Evolutionary conservation across 192 early-diverging fungal genomes (phyloP), one percentile per base, ranked within the genome.

Genomic region (Pilaira anomala): DNA sequence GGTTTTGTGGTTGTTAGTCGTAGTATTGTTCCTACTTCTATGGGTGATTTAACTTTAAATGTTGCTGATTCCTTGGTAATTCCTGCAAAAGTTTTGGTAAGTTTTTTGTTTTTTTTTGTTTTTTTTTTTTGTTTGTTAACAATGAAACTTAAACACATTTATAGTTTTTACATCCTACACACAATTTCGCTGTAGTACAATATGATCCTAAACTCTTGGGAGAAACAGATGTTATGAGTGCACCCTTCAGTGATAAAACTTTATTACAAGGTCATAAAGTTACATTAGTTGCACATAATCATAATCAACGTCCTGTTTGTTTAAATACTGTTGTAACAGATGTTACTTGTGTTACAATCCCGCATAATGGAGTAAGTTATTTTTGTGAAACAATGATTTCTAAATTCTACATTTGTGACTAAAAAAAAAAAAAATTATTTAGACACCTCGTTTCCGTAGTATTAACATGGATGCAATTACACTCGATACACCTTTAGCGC

Each of bases 41-140:
- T 93, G 76, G 89, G 92, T 52, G 90, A 93, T 55, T 64, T 94
- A 24, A 74, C 76, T 12, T 71, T 97, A n/a, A 91, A 88, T 1
- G 83, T 97, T 77, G 91, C 88, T 12, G 89, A 93, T 61, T 87
- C 88, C 7, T 83, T 92, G 19, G 84, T 89, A 30, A 85, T 97
- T 46, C 93, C 93, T 19, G 95, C 83, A 41, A 87, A 85, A 61
- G 81, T 94, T 40, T 61, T 70, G 16, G 59, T 64, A 67, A 60
- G n/a, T n/a, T n/a, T n/a, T n/a, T n/a, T n/a, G n/a, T n/a, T n/a
- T n/a, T n/a, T n/a, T n/a, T n/a, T n/a, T n/a, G n/a, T n/a, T n/a
- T n/a, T n/a, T n/a, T n/a, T n/a, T n/a, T n/a, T n/a, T n/a, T n/a
- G n/a, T n/a, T n/a, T n/a, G n/a, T 78, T 6, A 50, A 7, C 7